Conservation (phyloP, 495 filamentous ascomycete species). For the Parachaetomium inaequale region DNA sequence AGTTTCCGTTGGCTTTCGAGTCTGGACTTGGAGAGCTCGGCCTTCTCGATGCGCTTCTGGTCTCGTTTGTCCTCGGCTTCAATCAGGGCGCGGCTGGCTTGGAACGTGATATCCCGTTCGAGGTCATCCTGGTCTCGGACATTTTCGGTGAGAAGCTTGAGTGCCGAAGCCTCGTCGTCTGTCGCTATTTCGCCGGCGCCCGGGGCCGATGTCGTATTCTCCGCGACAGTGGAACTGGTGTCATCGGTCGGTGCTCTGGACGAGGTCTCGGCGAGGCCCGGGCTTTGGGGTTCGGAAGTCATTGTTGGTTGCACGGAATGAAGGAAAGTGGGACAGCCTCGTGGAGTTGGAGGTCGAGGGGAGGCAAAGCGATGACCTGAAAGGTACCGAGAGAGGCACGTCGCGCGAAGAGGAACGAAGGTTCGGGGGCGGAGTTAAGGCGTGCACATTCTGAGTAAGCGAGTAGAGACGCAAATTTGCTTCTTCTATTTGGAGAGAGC, state of each 20-base stretch:
- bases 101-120: conserved; percentile 64
- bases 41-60: conserved; percentile 78
- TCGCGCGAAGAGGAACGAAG: neutral
- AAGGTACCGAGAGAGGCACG: neutral
- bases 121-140: conserved; percentile 83
- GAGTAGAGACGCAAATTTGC: too few relatives aligned
- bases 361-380: neutral
- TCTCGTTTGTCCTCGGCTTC: conserved; percentile 87
- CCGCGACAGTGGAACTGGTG: neutral
- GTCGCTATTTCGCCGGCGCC: neutral
- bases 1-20: conserved; percentile 43
- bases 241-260: neutral
- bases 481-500: too few relatives aligned
- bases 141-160: conserved; percentile 64
- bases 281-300: neutral
- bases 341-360: too few relatives aligned
- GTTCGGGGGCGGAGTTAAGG: neutral
- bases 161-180: conserved; percentile 55
- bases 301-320: neutral
- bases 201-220: neutral
- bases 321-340: too few relatives aligned
- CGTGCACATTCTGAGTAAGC: neutral
- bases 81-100: conserved; percentile 73
- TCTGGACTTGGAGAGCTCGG: conserved; percentile 55
- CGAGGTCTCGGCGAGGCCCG: too few relatives aligned